A percentile compares a stretch with the other conserved stretches of the same genome.
Conservation (phyloP, 2,329 filamentous ascomycete species). For the Diaporthe ilicicola region DNA sequence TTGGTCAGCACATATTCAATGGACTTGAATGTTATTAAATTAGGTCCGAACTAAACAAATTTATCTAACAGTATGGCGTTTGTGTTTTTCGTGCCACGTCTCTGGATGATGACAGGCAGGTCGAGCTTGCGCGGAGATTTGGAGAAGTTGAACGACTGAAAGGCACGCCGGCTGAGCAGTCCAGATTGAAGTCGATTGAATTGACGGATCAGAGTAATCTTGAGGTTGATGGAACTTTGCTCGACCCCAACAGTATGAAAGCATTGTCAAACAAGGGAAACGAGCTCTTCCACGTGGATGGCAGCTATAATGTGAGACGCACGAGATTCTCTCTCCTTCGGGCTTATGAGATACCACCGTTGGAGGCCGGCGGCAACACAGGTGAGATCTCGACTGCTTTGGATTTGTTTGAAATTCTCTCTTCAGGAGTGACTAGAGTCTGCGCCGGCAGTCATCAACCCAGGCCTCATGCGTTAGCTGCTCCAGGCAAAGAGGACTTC, state of each 20-base stretch:
- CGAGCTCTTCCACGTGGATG: conserved; percentile 26
- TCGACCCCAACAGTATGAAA: conserved; percentile 9
- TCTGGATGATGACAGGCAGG: conserved; percentile 23
- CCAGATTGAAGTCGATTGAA: conserved; percentile 12
- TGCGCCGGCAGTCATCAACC: not conserved
- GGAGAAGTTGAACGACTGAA: conserved; percentile 25
- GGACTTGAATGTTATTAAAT: too few relatives aligned
- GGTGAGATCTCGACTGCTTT: not conserved
- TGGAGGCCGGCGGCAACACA: conserved; percentile 25
- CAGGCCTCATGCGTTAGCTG: not conserved
- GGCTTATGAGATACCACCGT: conserved; percentile 25
- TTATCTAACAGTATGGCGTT: conserved; percentile 23
- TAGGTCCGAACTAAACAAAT: not conserved
- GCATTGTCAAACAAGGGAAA: conserved; percentile 24
- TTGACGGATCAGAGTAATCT: conserved; percentile 30
- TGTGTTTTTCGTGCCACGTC: conserved; percentile 26
- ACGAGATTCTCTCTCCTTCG: conserved; percentile 25
- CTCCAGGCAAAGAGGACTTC: not conserved
- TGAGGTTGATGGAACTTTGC: conserved; percentile 16
- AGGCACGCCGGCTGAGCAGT: not conserved
- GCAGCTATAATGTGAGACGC: conserved; percentile 25
- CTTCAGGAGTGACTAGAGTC: not conserved
- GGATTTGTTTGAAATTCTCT: not conserved
- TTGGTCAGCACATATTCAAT: not conserved
- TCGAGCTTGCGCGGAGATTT: conserved; percentile 22